Base-by-base conservation (phyloP, 2,329 filamentous ascomycete genomes). In the Zymoseptoria ardabiliae region DNA sequence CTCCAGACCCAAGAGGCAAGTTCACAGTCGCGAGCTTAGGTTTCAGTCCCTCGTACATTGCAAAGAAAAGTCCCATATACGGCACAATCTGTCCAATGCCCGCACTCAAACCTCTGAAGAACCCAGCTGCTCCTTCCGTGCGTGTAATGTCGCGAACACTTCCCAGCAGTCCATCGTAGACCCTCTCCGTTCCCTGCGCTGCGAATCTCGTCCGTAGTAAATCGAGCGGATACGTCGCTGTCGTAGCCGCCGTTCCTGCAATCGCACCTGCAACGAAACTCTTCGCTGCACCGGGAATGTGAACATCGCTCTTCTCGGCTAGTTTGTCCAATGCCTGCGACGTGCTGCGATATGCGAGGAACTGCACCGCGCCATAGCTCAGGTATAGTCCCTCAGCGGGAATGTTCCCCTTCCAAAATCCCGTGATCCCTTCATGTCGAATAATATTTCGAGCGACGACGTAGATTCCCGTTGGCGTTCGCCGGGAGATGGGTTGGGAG, bases 1-100 rank as follows among this genome's bases (percentile, higher is more conserved):
- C 91, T 1, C 88, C 88, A 17, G 86, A 87, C 20, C 91, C 90
- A 19, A 85, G 68, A 0, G 81, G 82, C 6, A 84, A 72, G 5
- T 89, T 81, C 3, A 74, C 71, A n/a, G 65, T 70, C 8, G 77
- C 73, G 23, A 75, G 64, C 4, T 71, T 55, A 2, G 77, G 76
- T 66, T 80, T 80, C 55, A 96, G 77, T 9, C 82, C 80, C 74
- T 99, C 94, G 76, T 97, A 99, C 49, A 85, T 83, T 35, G 89
- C 84, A 75, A 99, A 99, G 78, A 99, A 97, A 2, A 96, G 80
- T 13, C 94, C 94, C 94, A 99, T 99, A 73, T 93, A 96, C 2
- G 94, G 94, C 9, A 96, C 85, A 54, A 97, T 94, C 77, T 97
- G 92, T 23, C 81, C 87, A 21, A 97, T 78, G 0, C 88, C 91